Conservation (phyloP, 1,284 basidiomycete genomes). For the Lentinula novae-zelandiae region DNA sequence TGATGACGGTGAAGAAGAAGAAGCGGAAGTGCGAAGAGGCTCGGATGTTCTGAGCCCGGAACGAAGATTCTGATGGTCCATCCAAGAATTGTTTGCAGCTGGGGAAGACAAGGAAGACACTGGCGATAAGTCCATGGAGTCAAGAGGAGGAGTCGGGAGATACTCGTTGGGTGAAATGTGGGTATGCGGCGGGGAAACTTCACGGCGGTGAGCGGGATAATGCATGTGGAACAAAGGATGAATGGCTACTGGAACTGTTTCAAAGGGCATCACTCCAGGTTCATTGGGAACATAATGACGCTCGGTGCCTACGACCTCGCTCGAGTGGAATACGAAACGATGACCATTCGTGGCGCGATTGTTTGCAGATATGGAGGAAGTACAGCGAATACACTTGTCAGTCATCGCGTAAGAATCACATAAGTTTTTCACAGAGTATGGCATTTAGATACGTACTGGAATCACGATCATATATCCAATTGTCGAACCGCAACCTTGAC, state of each 20-base stretch:
- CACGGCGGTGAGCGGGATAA: background rate
- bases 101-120: constrained; percentile 26
- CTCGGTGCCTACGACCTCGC: constrained; percentile 68
- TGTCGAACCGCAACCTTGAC: constrained; percentile 73
- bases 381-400: constrained; percentile 62
- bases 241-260: constrained; percentile 19
- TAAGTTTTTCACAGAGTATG: constrained; percentile 4
- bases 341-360: constrained; percentile 80
- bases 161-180: constrained; percentile 25
- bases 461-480: constrained; percentile 78
- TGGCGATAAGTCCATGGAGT: constrained; percentile 27
- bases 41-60: constrained; percentile 4
- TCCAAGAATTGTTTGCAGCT: constrained; percentile 18
- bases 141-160: constrained; percentile 37
- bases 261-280: constrained; percentile 56
- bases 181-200: constrained; percentile 16
- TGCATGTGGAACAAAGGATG: constrained; percentile 15
- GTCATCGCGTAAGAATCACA: constrained; percentile 9
- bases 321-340: constrained; percentile 84
- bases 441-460: constrained; percentile 36
- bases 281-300: constrained; percentile 70
- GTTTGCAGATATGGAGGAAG: constrained; percentile 58
- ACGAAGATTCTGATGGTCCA: constrained; percentile 1
- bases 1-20: background rate
- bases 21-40: background rate